A percentile compares a stretch with the other conserved stretches of the same genome.
phyloP scores from a whole-genome alignment of 768 basidiomycete genomes.

The Coprinellus aureogranulatus region DNA sequence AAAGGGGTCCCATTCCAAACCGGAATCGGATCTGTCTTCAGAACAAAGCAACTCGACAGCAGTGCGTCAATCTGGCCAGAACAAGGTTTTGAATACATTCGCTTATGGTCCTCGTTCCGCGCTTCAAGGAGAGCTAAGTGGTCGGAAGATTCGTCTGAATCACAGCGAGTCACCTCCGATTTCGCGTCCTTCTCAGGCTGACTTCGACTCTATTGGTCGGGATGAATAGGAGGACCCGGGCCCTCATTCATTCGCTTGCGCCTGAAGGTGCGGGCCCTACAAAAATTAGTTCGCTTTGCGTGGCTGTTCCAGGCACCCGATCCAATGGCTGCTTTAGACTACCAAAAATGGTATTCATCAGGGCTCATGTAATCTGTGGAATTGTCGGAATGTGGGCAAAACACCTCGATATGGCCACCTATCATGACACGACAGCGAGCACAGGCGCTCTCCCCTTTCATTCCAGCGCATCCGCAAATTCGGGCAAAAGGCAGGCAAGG shows the following conservation, averaged over 20 bases:
- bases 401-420: not conserved
- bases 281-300: not conserved
- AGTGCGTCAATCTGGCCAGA: too few relatives aligned
- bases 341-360: not conserved
- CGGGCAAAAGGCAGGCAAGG: not conserved
- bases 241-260: not conserved
- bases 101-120: not conserved
- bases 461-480: too few relatives aligned
- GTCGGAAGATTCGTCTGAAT: not conserved
- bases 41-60: not conserved
- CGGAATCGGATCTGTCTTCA: not conserved
- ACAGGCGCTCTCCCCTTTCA: not conserved
- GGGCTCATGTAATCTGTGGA: not conserved
- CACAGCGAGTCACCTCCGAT: too few relatives aligned
- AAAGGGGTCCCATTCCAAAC: not conserved
- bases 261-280: constrained; percentile 8
- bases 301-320: constrained; percentile 11
- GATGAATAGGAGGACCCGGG: not conserved
- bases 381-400: not conserved
- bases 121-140: not conserved
- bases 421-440: not conserved
- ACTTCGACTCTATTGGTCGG: not conserved
- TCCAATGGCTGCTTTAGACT: constrained; percentile 1
- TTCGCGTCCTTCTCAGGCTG: too few relatives aligned
- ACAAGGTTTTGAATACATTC: too few relatives aligned